phyloP scores from a whole-genome alignment of 441 rosid species.

The Populus hybrid region DNA sequence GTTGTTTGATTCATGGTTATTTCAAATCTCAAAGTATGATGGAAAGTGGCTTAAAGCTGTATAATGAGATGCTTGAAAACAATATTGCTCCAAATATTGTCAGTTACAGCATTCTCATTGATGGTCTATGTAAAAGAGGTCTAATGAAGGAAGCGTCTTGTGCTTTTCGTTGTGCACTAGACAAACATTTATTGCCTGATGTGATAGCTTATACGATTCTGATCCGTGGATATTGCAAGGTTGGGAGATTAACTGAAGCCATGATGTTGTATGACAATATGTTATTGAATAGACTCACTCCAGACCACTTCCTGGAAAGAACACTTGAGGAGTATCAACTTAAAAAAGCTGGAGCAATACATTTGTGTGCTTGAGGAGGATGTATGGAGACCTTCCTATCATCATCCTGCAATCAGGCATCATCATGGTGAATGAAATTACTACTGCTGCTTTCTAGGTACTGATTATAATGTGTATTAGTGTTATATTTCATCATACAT shows the following conservation, averaged over 20 bases:
- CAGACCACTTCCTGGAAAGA: neutral
- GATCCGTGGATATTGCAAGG: slow-evolving; percentile 46
- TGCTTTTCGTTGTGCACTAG: neutral
- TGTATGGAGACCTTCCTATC: neutral
- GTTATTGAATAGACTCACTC: neutral
- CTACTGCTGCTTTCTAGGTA: neutral
- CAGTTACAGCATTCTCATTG: slow-evolving; percentile 3
- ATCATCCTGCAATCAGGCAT: neutral
- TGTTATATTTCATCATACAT: neutral
- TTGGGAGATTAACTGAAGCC: slow-evolving; percentile 39
- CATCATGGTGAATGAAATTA: neutral
- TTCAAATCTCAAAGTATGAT: slow-evolving; percentile 33
- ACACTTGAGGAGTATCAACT: slow-evolving; percentile 6
- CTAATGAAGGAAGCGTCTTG: neutral
- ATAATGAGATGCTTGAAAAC: slow-evolving; percentile 35
- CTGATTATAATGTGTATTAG: neutral
- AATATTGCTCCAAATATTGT: slow-evolving; percentile 1
- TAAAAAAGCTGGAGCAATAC: neutral
- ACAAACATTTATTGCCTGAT: slow-evolving; percentile 35
- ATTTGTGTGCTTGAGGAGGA: neutral
- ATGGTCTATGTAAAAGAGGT: slow-evolving; percentile 3
- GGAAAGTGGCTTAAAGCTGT: slow-evolving; percentile 37
- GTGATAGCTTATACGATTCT: slow-evolving; percentile 41
- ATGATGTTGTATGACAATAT: slow-evolving; percentile 1
- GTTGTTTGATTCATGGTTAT: slow-evolving; percentile 53